These are phyloP conservation scores for Phytophthora hybrid DNA, from an alignment of 352 stramenopile species.

Conservation along the genomic window DNA sequence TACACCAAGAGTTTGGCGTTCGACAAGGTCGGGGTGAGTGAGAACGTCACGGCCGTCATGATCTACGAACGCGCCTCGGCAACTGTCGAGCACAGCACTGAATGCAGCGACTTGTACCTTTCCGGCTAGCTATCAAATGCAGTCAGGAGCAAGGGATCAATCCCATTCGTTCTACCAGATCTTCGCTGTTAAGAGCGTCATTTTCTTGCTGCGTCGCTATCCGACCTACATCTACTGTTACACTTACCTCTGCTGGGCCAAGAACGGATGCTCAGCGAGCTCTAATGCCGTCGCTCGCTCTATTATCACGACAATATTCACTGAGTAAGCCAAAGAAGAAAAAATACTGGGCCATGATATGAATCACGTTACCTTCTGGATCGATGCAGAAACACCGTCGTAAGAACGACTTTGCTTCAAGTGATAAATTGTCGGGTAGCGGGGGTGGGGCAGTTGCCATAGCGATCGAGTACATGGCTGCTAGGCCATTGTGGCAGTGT, in stretches of 20 bases:
- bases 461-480: slow-evolving; percentile 77
- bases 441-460: slow-evolving; percentile 62
- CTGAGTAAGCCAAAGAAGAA: not conserved
- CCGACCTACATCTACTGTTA: slow-evolving; percentile 30
- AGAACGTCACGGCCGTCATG: not conserved
- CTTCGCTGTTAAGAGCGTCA: not conserved
- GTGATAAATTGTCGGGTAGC: slow-evolving; percentile 59
- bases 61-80: not conserved
- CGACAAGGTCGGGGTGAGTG: no score
- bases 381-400: slow-evolving; percentile 76
- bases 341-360: not conserved
- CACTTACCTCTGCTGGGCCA: slow-evolving; percentile 43
- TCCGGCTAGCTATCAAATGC: not conserved
- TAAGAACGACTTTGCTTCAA: slow-evolving; percentile 65
- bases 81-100: not conserved
- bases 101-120: not conserved
- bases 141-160: not conserved
- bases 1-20: slow-evolving; percentile 20
- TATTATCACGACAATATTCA: slow-evolving; percentile 21
- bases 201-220: slow-evolving; percentile 5
- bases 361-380: slow-evolving; percentile 53
- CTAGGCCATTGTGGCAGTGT: slow-evolving; percentile 61
- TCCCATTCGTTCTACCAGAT: slow-evolving; percentile 14
- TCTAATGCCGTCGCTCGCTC: slow-evolving; percentile 74
- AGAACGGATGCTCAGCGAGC: slow-evolving; percentile 65